phyloP scores from a whole-genome alignment of 2,329 filamentous ascomycete species.

The Cercospora sesami region DNA sequence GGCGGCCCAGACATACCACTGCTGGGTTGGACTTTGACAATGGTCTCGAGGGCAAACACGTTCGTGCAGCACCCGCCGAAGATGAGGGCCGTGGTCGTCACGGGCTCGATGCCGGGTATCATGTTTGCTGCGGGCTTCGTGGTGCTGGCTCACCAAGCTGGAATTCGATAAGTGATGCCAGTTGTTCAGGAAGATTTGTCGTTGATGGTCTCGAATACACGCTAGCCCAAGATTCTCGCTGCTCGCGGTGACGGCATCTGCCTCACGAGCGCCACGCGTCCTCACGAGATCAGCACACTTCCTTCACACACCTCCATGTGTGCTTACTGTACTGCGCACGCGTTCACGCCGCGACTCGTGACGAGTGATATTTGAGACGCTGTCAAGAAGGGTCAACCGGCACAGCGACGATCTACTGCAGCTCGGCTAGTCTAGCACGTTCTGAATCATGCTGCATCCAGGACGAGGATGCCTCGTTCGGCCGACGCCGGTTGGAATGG shows the following conservation, averaged over 20 bases:
- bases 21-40: conserved; percentile 83
- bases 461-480: not conserved
- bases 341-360: not conserved
- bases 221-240: not conserved
- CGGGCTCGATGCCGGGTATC: conserved; percentile 25
- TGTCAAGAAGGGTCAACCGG: not conserved
- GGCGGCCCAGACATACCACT: conserved; percentile 61
- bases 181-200: not conserved
- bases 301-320: not conserved
- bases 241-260: not conserved
- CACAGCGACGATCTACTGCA: not conserved
- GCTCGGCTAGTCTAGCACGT: not conserved
- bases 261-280: not conserved
- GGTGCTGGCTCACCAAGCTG: not conserved
- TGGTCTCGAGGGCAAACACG: conserved; percentile 94
- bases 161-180: not conserved
- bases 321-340: not conserved
- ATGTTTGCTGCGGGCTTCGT: conserved; percentile 3
- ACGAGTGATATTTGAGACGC: not conserved
- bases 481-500: not conserved
- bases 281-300: not conserved
- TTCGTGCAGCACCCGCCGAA: conserved; percentile 96
- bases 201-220: not conserved
- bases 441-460: not conserved
- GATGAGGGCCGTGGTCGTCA: conserved; percentile 73